Evolutionary conservation across 2,329 filamentous ascomycete genomes (phyloP), one percentile per base, ranked within the genome.

Genomic region (Fusarium oxysporum): DNA sequence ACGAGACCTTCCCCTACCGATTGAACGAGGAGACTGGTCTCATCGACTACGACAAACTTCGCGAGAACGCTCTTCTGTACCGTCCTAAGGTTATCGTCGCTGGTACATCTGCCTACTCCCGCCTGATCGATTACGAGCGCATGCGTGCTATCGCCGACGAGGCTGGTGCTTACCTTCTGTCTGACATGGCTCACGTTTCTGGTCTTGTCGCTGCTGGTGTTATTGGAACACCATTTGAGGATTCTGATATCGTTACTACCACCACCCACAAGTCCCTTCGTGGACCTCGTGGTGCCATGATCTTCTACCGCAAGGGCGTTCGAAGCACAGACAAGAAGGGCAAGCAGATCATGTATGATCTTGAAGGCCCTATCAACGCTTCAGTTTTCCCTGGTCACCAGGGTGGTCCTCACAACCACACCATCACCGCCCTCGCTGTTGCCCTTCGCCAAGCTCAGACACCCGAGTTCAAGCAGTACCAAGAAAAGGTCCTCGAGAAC

Each of bases 371-470:
- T 63, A 98, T 98, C 86, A 98, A 98, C 85, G 90, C 91, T 77
- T 97, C 95, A 58, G 96, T 98, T 65, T 98, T 98, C 88, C 96
- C 96, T 21, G 96, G 96, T 60, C 96, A 98, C 85, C 96, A 98
- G 83, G 96, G 96, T 81, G 96, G 96, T 32, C 96, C 96, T 56
- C 96, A 98, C 86, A 98, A 98, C 86, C 96, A 98, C 87, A 98
- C 96, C 76, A 98, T 98, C 82, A 97, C 95, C 30, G 96, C 96
- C 30, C 87, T 98, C 25, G 92, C 95, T 21, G 96, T 98, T 50
- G 96, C 96, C 7, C 88, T 98, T 62, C 95, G 97, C 85, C 96
- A 98, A 84, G 94, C 94, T 9, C 93, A 94, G 81, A 91, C 91
- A 14, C 89, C 91, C 47, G 94, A 97, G 81, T 98, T 98, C 88